Evolutionary conservation across 441 rosid genomes (phyloP), one percentile per base, ranked within the genome.

Genomic region (Pelargonium citronellum): DNA sequence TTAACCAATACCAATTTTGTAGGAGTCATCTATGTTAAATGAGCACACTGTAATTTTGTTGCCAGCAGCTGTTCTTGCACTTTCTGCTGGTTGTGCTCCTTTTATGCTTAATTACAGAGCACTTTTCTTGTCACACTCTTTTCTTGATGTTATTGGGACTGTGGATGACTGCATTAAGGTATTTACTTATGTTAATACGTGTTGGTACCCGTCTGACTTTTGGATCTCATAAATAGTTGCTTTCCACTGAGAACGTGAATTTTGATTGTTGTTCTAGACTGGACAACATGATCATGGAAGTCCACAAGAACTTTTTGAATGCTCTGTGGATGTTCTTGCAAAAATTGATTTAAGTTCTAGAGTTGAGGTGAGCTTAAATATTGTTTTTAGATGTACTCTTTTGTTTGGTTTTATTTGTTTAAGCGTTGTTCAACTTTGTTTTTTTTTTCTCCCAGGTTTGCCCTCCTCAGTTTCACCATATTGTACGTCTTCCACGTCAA

Each of bases 51-150:
- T 86, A 69, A 68, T 78, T 72, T 81, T 92, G 78, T 77, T 90
- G 82, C 98, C 99, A 13, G 91, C 91, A 46, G 96, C 98, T 72
- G 81, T 87, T 44, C 86, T 80, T 85, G 88, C 97, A 47, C 85
- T 95, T 77, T 90, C 89, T 83, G 83, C 85, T 83, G 98, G 97
- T 62, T 85, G 77, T 72, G 82, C 83, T 66, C 83, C 91, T 71
- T 85, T 87, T 69, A 72, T 68, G 65, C 79, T 67, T 76, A 66
- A 67, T 77, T 80, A 75, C 64, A 76, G 77, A 77, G 84, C 78
- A 67, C 63, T 80, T 81, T 75, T 68, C 80, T 71, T 17, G 16
- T 74, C 72, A 64, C 67, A 76, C 69, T 72, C 78, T 77, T 78
- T 70, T 79, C 72, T 73, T 73, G 81, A 85, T 80, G 76, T 37